Evolutionary conservation across 2,329 filamentous ascomycete genomes (phyloP), one percentile per base, ranked within the genome.

Genomic region (Aspergillus floridensis): DNA sequence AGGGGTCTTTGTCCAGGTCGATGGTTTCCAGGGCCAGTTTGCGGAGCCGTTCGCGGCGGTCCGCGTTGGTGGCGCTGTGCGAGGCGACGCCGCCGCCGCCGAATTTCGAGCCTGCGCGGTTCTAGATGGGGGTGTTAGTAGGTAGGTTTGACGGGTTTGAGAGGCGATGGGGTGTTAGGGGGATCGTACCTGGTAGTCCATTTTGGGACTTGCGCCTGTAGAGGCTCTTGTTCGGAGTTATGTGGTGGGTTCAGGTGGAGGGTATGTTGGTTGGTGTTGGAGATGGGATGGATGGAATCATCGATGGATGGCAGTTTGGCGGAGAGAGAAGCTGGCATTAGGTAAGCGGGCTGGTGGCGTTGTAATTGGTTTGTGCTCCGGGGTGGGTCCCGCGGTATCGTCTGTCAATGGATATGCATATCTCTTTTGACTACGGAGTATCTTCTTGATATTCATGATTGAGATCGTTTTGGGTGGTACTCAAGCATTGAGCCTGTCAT

Each of bases 11-110:
- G 80, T 98, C 95, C 64, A 98, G 90, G 81, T 98, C 93, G 83
- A 99, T 99, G 58, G 92, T 96, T 80, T 99, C 95, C 72, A 99
- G 91, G 59, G 95, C 95, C 73, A 99, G 92, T 81, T 97, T 97
- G 77, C 93, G 92, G 44, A 99, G 89, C 64, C 95, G 93, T 78
- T 99, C 95, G 75, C 95, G 91, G 60, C 95, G 92, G 84, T 98
- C 95, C 66, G 95, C 93, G 78, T 98, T 98, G 63, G 92, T 96
- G 60, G 92, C 91, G 70, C 89, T 93, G 72, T 92, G 87, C 5
- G 93, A 97, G 76, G 95, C 95, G 69, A 98, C 93, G 77, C 95
- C 95, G 71, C 95, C 95, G 73, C 95, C 95, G 74, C 95, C 95
- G 77, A 98, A 98, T 77, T 98, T 98, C 77, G 92, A 96, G 73